phyloP scores from a whole-genome alignment of 2,329 filamentous ascomycete species.

The Epicoccum sorghinum region DNA sequence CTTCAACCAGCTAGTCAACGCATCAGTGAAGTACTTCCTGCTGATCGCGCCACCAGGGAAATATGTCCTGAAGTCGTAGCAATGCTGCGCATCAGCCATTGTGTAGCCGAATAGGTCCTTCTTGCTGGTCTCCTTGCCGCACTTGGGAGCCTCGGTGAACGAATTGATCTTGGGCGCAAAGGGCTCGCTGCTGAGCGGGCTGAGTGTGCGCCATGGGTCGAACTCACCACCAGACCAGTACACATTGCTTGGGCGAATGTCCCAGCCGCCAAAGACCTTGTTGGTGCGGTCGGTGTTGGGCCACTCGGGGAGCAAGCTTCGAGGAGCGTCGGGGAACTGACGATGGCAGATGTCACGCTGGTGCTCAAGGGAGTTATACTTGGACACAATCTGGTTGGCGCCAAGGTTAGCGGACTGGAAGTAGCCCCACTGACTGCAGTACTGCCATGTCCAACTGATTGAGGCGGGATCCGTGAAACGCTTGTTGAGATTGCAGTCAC shows the following conservation, averaged over 20 bases:
- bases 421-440: conserved; percentile 60
- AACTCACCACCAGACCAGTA: conserved; percentile 59
- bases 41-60: conserved; percentile 43
- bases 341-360: conserved; percentile 55
- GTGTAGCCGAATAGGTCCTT: conserved; percentile 57
- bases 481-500: conserved; percentile 48
- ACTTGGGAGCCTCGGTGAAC: conserved; percentile 52
- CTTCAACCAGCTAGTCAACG: conserved; percentile 55
- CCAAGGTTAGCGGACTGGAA: conserved; percentile 58
- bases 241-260: conserved; percentile 58
- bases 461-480: conserved; percentile 42
- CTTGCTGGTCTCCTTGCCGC: conserved; percentile 45
- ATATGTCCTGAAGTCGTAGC: conserved; percentile 53
- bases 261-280: conserved; percentile 56
- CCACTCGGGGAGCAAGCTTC: conserved; percentile 49
- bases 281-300: conserved; percentile 52
- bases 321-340: conserved; percentile 54
- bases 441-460: conserved; percentile 59
- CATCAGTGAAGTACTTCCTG: conserved; percentile 48
- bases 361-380: conserved; percentile 54
- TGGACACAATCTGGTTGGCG: conserved; percentile 54
- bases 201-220: conserved; percentile 60
- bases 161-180: conserved; percentile 50
- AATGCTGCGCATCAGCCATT: conserved; percentile 55
- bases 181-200: conserved; percentile 50